phyloP scores from a whole-genome alignment of 1,139 yeast species.

The Kodamaea suecica region DNA sequence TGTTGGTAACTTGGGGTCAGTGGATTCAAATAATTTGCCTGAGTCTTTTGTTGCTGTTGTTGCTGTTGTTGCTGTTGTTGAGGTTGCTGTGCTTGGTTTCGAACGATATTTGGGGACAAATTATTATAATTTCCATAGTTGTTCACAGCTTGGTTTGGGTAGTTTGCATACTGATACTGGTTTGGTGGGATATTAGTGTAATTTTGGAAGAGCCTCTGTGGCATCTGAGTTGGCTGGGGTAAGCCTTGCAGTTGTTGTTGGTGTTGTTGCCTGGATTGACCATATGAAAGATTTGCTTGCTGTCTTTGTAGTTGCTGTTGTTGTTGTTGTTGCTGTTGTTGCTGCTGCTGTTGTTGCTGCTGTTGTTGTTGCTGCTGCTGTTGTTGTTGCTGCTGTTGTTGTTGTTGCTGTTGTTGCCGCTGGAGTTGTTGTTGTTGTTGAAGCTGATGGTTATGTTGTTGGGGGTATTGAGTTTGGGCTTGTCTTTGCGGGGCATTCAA shows the following conservation, averaged over 20 bases:
- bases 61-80: constrained; percentile 7
- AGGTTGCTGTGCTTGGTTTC: constrained; percentile 9
- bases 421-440: constrained; percentile 10
- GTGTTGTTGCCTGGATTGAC: constrained; percentile 5
- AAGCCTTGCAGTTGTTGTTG: constrained; percentile 10
- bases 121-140: background rate
- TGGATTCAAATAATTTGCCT: constrained; percentile 9
- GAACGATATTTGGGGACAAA: constrained; percentile 13
- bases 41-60: constrained; percentile 10
- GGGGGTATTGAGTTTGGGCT: constrained; percentile 8
- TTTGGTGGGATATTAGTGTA: constrained; percentile 12
- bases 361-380: constrained; percentile 11
- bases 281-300: background rate
- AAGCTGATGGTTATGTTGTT: constrained; percentile 11
- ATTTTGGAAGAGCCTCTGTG: constrained; percentile 16
- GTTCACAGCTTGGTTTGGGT: constrained; percentile 8
- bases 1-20: constrained; percentile 13
- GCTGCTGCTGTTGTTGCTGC: constrained; percentile 9
- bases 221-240: constrained; percentile 14
- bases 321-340: constrained; percentile 12
- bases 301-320: constrained; percentile 5
- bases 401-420: constrained; percentile 11
- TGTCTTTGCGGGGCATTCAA: constrained; percentile 13
- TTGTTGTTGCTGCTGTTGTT: constrained; percentile 7
- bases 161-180: constrained; percentile 13